Evolutionary conservation across 2,329 filamentous ascomycete species (phyloP).

Genomic region (Chrysosporium queenslandicum): DNA sequence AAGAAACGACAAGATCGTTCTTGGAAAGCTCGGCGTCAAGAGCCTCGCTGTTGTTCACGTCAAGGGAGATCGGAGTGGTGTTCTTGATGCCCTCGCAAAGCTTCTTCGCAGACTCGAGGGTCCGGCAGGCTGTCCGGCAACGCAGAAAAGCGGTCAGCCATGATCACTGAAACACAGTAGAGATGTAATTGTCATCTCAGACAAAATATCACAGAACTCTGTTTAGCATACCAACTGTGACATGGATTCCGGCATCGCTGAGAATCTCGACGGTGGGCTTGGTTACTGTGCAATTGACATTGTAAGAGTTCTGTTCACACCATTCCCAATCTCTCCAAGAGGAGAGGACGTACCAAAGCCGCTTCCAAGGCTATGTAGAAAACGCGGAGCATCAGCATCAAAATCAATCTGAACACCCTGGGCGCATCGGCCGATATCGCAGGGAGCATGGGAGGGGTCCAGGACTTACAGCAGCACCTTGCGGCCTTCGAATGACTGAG

Average conservation of each 20-base stretch:
- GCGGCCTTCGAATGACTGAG: slow-evolving; percentile 16
- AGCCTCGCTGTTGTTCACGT: slow-evolving; percentile 65
- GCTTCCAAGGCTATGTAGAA: slow-evolving; percentile 17
- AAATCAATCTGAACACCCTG: not conserved
- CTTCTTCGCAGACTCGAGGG: slow-evolving; percentile 63
- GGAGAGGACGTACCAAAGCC: slow-evolving; percentile 16
- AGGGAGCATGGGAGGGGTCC: not conserved
- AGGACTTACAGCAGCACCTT: slow-evolving; percentile 18
- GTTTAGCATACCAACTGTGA: too few relatives aligned
- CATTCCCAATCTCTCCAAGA: not conserved
- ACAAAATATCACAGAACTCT: too few relatives aligned
- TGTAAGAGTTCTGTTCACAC: not conserved
- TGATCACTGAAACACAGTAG: too few relatives aligned
- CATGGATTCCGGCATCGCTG: too few relatives aligned
- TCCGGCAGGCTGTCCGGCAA: slow-evolving; percentile 72
- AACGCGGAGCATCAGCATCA: not conserved
- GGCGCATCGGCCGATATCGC: not conserved
- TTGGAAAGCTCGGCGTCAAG: slow-evolving; percentile 73
- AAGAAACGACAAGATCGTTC: slow-evolving; percentile 64
- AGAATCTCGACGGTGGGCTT: slow-evolving; percentile 22
- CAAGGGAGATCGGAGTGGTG: slow-evolving; percentile 67
- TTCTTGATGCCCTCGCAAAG: slow-evolving; percentile 63
- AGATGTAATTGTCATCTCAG: too few relatives aligned
- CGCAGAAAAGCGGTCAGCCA: too few relatives aligned
- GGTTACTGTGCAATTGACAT: slow-evolving; percentile 39